Percentiles rank a stretch among this genome's conserved stretches.
These are phyloP conservation scores for Citrus medica DNA, from an alignment of 345 rosid genomes.

Conservation along the genomic window DNA sequence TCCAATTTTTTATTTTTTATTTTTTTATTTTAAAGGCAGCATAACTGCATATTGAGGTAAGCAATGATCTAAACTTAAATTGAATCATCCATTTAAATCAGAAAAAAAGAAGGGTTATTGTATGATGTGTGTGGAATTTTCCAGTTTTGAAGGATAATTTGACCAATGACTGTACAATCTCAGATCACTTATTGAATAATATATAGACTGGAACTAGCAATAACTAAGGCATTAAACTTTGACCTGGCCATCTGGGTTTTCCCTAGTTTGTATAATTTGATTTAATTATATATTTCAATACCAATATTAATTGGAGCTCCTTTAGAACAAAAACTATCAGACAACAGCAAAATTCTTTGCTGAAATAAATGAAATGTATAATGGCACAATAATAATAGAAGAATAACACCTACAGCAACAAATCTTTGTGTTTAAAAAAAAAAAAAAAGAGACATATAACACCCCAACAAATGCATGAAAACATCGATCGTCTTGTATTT, in stretches of 20 bases:
- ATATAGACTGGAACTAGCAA: neutral
- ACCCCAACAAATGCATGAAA: constrained; percentile 2
- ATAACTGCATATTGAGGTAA: neutral
- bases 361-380: neutral
- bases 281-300: neutral
- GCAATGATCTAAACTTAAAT: neutral
- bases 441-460: neutral
- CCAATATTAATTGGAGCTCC: too few relatives aligned
- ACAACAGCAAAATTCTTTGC: neutral
- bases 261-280: neutral
- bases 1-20: neutral
- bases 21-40: neutral
- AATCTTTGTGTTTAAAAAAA: neutral
- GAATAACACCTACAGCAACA: neutral
- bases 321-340: neutral
- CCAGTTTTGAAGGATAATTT: neutral
- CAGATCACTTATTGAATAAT: too few relatives aligned
- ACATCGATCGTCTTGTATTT: neutral
- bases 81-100: too few relatives aligned
- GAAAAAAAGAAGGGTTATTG: neutral
- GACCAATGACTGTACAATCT: neutral
- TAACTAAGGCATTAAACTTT: neutral
- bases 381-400: neutral
- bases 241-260: neutral
- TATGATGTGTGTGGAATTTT: neutral